Evolutionary conservation across 2,329 filamentous ascomycete species (phyloP).

Genomic region (Aspergillus pseudoglaucus): DNA sequence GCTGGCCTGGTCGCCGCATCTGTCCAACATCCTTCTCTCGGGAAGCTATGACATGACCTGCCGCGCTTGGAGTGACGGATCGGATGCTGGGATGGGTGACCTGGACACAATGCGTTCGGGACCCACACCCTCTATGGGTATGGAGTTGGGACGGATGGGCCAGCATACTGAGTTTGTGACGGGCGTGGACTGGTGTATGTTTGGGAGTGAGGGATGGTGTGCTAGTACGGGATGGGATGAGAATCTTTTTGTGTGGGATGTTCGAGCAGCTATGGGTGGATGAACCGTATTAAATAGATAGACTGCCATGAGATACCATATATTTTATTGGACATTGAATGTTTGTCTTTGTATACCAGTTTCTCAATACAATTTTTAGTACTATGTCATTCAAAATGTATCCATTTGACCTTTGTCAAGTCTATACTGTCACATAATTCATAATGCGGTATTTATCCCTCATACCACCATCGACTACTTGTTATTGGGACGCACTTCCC

Average conservation of each 20-base stretch:
- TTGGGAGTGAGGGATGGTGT: constrained; percentile 92
- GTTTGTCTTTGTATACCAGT: neutral
- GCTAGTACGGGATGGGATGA: constrained; percentile 95
- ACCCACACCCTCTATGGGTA: constrained; percentile 47
- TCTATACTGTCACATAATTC: neutral
- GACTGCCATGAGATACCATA: constrained; percentile 2
- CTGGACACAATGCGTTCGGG: constrained; percentile 34
- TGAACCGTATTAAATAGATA: constrained; percentile 15
- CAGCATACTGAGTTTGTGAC: constrained; percentile 92
- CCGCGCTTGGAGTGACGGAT: constrained; percentile 85
- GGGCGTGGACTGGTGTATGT: constrained; percentile 96
- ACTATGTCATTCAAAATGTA: neutral
- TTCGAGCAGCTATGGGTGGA: constrained; percentile 55
- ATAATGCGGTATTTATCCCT: neutral
- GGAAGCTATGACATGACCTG: constrained; percentile 99
- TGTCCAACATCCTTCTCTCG: constrained; percentile 78
- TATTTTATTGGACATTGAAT: neutral
- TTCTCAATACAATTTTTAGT: neutral
- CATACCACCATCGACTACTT: too few relatives aligned
- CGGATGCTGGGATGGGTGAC: constrained; percentile 29
- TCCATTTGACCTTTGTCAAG: neutral
- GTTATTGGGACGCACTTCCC: too few relatives aligned
- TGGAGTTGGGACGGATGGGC: constrained; percentile 80
- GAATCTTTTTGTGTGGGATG: constrained; percentile 85
- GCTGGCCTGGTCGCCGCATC: constrained; percentile 86